phyloP scores from a whole-genome alignment of 805 yeast genomes.

The Ogataea paraovalis region DNA sequence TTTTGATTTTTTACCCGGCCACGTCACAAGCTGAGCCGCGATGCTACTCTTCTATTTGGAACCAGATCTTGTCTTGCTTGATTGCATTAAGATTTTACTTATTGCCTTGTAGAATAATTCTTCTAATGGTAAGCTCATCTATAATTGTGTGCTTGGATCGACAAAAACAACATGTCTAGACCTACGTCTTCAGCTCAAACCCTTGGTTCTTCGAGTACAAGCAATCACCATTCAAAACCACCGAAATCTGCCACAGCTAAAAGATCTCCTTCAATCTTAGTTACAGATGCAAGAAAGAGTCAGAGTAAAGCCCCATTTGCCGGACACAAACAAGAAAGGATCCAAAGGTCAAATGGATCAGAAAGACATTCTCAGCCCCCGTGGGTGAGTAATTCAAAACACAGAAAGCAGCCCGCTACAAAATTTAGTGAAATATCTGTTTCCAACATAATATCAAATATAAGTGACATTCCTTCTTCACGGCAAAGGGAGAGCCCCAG shows the following conservation, averaged over 20 bases:
- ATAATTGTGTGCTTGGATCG: too few species aligned
- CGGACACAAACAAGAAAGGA: conserved; percentile 42
- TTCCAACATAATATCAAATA: conserved; percentile 69
- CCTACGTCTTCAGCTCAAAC: background rate
- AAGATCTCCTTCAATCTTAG: conserved; percentile 89
- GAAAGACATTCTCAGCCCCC: conserved; percentile 15
- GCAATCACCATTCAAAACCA: background rate
- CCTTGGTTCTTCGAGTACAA: background rate
- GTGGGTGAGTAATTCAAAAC: conserved; percentile 10
- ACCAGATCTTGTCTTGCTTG: background rate
- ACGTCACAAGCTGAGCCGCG: background rate
- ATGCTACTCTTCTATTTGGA: background rate
- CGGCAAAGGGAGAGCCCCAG: conserved; percentile 32
- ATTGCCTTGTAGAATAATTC: too few species aligned
- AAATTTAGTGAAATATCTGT: conserved; percentile 77
- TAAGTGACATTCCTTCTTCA: conserved; percentile 87
- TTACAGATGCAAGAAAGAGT: conserved; percentile 76
- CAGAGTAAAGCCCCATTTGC: conserved; percentile 71
- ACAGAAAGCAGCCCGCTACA: conserved; percentile 16
- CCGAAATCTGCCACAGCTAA: conserved; percentile 51
- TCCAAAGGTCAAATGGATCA: conserved; percentile 15
- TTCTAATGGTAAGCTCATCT: too few species aligned
- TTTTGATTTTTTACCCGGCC: background rate
- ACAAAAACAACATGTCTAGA: background rate
- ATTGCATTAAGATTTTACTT: too few species aligned